These are phyloP conservation scores for Puya raimondii DNA, from an alignment of 176 grass and related monocot genomes.

Conservation along the genomic window DNA sequence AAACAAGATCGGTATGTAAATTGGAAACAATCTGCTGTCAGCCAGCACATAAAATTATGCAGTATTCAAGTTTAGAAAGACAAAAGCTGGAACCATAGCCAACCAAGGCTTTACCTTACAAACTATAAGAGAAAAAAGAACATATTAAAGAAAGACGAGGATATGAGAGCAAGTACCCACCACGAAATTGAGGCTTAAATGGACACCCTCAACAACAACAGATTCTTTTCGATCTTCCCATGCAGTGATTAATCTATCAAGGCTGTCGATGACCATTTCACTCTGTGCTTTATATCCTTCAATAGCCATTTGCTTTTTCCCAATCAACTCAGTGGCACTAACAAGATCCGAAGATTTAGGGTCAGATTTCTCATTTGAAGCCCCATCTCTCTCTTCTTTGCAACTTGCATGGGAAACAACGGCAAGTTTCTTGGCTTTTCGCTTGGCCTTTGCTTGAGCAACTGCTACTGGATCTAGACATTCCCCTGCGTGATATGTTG, in stretches of 20 bases:
- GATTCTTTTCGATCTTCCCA: slow-evolving; percentile 97
- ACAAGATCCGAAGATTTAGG: slow-evolving; percentile 23
- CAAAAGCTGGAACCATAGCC: background rate
- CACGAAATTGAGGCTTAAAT: slow-evolving; percentile 98
- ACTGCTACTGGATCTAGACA: slow-evolving; percentile 77
- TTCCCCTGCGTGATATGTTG: slow-evolving; percentile 94
- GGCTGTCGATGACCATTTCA: slow-evolving; percentile 94
- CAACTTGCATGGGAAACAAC: slow-evolving; percentile 30
- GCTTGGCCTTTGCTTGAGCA: slow-evolving; percentile 65
- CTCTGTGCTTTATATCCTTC: slow-evolving; percentile 96
- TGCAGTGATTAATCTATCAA: slow-evolving; percentile 81
- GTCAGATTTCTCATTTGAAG: slow-evolving; percentile 39
- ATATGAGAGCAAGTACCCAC: slow-evolving; percentile 31
- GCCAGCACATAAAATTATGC: too few species aligned
- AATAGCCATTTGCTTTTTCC: slow-evolving; percentile 75
- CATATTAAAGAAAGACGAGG: background rate
- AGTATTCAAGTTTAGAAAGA: too few species aligned
- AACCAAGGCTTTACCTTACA: background rate
- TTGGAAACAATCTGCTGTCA: too few species aligned
- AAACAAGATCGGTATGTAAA: too few species aligned
- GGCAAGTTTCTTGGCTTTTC: slow-evolving; percentile 60
- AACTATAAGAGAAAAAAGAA: slow-evolving; percentile 2
- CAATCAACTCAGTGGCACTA: slow-evolving; percentile 43
- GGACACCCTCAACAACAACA: slow-evolving; percentile 92
- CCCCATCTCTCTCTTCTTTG: slow-evolving; percentile 30